Base-by-base conservation (phyloP, 306 rosid genomes). In the Casuarina cunninghamiana region DNA sequence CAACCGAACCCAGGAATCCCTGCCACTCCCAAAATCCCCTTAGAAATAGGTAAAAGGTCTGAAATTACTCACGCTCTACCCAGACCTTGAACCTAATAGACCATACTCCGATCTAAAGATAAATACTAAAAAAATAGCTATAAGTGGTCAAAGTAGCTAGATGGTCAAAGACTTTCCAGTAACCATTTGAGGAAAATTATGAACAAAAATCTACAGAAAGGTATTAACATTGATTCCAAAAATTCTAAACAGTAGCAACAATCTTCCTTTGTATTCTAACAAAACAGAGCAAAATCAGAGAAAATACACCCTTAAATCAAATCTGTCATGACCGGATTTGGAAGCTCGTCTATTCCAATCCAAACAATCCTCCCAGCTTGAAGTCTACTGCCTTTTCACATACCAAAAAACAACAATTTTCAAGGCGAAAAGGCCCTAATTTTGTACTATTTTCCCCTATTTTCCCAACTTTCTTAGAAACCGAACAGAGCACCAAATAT, bases 281-380 rank as follows among this genome's bases (percentile, higher is more conserved):
- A 49, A 61, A 49, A 46, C 70, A 48, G 78, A 75, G 72, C 32
- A 5, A 61, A 35, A 26, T 15, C 10, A 13, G 38, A 10, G 35
- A 77, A n/a, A 10, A 53, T 39, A 51, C 39, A 37, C 53, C 53
- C 74, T 10, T 41, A 69, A 76, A 66, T 76, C 74, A 61, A 61
- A 61, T 37, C 63, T 61, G 11, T 5, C 12, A 13, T 13, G 42
- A 0, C 32, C 37, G 43, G 7, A 61, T 37, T 12, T 2, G 12
- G 15, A 15, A 63, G 44, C n/a, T 63, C n/a, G 21, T 57, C n/a
- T 5, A 41, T 6, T 7, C 46, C 9, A 6, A 41, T 57, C 38
- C 10, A 57, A 57, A 57, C 38, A 53, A 5, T 6, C 21, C 5
- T 17, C 16, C 60, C 17, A 21, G 63, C 8, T 57, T n/a, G 38